phyloP scores from a whole-genome alignment of 2,329 filamentous ascomycete genomes.

The Clonostachys chloroleuca region DNA sequence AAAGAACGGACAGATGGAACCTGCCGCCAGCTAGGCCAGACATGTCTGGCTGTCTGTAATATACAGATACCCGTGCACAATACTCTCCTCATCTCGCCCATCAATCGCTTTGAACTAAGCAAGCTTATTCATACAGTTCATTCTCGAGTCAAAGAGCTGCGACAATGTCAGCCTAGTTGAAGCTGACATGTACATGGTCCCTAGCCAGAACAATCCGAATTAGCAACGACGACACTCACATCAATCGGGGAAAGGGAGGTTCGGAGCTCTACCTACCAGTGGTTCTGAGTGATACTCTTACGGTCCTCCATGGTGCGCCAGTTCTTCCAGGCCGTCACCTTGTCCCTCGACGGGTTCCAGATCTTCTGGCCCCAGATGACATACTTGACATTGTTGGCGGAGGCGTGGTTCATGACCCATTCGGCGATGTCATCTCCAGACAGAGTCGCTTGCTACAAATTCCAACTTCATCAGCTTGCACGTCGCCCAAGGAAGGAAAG shows the following conservation, averaged over 20 bases:
- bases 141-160: too few species aligned
- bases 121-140: too few species aligned
- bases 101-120: too few species aligned
- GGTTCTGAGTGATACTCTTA: constrained; percentile 32
- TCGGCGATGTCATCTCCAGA: constrained; percentile 38
- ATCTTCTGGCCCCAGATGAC: constrained; percentile 46
- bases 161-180: constrained; percentile 6
- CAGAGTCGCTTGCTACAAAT: constrained; percentile 22
- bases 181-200: constrained; percentile 23
- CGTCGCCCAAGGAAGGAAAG: background rate
- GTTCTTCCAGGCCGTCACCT: constrained; percentile 27
- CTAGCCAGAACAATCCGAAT: constrained; percentile 1
- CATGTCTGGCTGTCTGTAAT: too few species aligned
- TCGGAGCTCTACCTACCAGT: constrained; percentile 24
- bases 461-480: too few species aligned
- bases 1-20: too few species aligned
- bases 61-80: too few species aligned
- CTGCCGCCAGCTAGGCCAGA: too few species aligned
- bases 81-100: too few species aligned
- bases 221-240: background rate
- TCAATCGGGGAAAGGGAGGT: background rate
- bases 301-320: constrained; percentile 38
- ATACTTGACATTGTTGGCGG: constrained; percentile 35
- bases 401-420: constrained; percentile 40
- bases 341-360: constrained; percentile 30